Evolutionary conservation across 495 filamentous ascomycete genomes (phyloP).

Genomic region (Chaetomium fimeti): DNA sequence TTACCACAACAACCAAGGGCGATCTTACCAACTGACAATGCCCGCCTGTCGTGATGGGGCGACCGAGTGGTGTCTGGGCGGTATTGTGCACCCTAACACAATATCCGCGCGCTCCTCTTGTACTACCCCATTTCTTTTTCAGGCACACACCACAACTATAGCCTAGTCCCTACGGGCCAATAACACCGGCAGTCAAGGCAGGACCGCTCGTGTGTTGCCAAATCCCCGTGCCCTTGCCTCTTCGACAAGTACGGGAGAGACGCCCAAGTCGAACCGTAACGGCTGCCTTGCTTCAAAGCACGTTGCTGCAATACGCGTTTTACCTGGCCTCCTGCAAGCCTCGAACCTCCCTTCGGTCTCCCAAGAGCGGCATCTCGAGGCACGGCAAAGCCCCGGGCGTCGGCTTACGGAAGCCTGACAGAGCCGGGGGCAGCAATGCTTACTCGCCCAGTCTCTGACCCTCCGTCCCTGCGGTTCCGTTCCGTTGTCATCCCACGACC

Average conservation of each 20-base stretch:
- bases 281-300: slow-evolving; percentile 11
- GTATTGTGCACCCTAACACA: slow-evolving; percentile 27
- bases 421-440: slow-evolving; percentile 6
- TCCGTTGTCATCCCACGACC: slow-evolving; percentile 10
- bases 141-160: slow-evolving; percentile 30
- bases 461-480: slow-evolving; percentile 5
- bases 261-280: slow-evolving; percentile 24
- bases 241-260: slow-evolving; percentile 23
- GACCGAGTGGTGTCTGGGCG: not conserved
- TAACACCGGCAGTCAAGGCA: slow-evolving; percentile 15
- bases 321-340: not conserved
- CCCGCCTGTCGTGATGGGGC: not conserved
- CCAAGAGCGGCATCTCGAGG: slow-evolving; percentile 7
- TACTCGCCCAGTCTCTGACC: not conserved
- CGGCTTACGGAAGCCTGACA: slow-evolving; percentile 20
- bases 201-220: slow-evolving; percentile 22
- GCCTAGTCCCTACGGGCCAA: slow-evolving; percentile 31
- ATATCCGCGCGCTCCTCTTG: slow-evolving; percentile 32
- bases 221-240: slow-evolving; percentile 10
- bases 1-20: not conserved
- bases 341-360: not conserved
- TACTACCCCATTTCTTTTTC: slow-evolving; percentile 29
- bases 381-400: not conserved
- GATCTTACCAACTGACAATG: not conserved
- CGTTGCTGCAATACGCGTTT: slow-evolving; percentile 12